Base-by-base conservation (phyloP, 176 grass and related monocot genomes). In the Otatea glauca region DNA sequence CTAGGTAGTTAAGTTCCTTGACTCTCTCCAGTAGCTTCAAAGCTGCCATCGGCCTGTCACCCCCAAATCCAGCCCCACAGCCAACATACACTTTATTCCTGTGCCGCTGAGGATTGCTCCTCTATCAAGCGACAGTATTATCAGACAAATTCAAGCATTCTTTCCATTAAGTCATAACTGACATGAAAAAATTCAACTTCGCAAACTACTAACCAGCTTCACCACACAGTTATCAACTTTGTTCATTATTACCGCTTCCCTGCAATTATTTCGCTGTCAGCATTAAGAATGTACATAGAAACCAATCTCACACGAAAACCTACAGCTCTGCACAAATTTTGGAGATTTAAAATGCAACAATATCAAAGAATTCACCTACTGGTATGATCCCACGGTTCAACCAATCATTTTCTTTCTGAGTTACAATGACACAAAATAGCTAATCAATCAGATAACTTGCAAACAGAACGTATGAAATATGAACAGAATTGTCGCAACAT, bases 31-130 rank as follows among this genome's bases (percentile, higher is more conserved):
- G 86, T 53, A 95, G 82, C 60, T 93, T 98, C 35, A 92, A 84
- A 83, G 96, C 93, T 34, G 89, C 93, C 77, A 78, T 70, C 17
- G 83, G 83, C 74, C 96, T 85, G 68, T 98, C 93, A 62, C 96
- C 96, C 6, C 87, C 91, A 90, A 98, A 98, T 24, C 96, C 96
- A 56, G 96, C 96, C 39, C 96, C 96, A 68, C 96, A 98, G 50
- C 89, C 96, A 74, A 98, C 83, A 75, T 75, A 82, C 68, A 98
- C 89, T 78, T 83, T 92, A 74, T 93, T 81, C 87, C 92, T 95
- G 65, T 50, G 49, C 48, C 87, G 74, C 42, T n/a, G 43, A 81
- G 93, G 91, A 85, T 92, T 85, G 8, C 66, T 84, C 86, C 91
- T 90, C 96, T 98, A 64, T 78, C 44, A 80, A 72, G 27, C 17